phyloP scores from a whole-genome alignment of 352 stramenopile species.

The Aphanomyces stellatus region DNA sequence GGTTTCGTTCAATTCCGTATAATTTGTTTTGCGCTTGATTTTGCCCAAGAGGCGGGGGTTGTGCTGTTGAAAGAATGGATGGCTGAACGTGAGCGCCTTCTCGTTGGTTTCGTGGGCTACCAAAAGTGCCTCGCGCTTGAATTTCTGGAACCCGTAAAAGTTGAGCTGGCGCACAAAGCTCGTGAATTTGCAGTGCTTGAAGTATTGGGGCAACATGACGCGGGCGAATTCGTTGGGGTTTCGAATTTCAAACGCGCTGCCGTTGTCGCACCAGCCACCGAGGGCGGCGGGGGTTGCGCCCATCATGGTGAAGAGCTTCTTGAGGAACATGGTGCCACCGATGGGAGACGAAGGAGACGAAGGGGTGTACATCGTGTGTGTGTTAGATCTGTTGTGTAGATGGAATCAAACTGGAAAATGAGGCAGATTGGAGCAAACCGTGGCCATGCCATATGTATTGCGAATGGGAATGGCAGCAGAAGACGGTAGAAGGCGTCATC shows the following conservation, averaged over 20 bases:
- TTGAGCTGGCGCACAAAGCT: constrained; percentile 51
- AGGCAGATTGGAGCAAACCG: too few relatives aligned
- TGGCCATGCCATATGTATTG: too few relatives aligned
- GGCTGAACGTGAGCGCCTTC: constrained; percentile 78
- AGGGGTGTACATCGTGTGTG: too few relatives aligned
- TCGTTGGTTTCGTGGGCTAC: neutral
- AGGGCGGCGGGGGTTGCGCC: constrained; percentile 16
- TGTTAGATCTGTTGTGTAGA: too few relatives aligned
- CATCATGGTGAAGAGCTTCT: constrained; percentile 22
- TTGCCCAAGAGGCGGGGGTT: constrained; percentile 73
- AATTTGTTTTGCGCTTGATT: constrained; percentile 70
- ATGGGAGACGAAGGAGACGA: too few relatives aligned
- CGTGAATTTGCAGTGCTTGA: constrained; percentile 46
- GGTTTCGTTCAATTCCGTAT: too few relatives aligned
- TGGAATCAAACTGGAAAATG: too few relatives aligned
- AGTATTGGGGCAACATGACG: constrained; percentile 32
- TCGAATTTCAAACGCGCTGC: constrained; percentile 21
- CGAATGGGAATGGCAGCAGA: too few relatives aligned
- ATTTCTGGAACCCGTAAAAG: constrained; percentile 49
- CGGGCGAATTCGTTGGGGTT: constrained; percentile 22
- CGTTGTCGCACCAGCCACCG: constrained; percentile 22
- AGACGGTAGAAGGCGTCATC: too few relatives aligned
- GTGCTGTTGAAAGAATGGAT: constrained; percentile 79
- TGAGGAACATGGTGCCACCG: too few relatives aligned
- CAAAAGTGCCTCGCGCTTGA: constrained; percentile 23